Evolutionary conservation across 1,284 basidiomycete genomes (phyloP), one percentile per base, ranked within the genome.

Genomic region (Microbotryum violaceum): DNA sequence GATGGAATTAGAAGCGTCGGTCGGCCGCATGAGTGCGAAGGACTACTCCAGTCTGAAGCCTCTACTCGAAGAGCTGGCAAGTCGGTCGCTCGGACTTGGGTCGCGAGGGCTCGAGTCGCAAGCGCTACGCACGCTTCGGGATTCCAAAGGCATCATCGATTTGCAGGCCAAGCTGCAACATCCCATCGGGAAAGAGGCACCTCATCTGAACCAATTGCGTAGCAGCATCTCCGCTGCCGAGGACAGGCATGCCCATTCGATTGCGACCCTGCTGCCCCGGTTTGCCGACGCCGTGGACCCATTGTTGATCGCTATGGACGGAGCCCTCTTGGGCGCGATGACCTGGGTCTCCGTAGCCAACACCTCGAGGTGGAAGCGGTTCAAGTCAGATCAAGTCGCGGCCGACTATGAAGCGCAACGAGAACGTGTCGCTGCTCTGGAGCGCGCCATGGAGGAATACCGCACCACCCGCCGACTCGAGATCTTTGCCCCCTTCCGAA

Each of bases 401-500:
- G 61, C 61, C 18, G 58, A 74, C 70, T 67, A 62, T 61, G 45
- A 75, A 66, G 31, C 65, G 16, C 58, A 70, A n/a, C 57, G 68
- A 5, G 25, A 25, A 0, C 51, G 62, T 27, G 64, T 76, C 12
- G 58, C 66, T 42, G 73, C 72, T 6, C 75, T 83, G 14, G 78
- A 81, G 58, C 72, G 66, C 1, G 75, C 78, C 0, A 57, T 83
- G 18, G 72, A 67, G 7, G 74, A 72, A 18, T 84, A 81, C 72
- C 76, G 78, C 31, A 61, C 69, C 2, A 70, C 65, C 14, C 73
- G 77, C 16, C 79, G 83, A 9, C 72, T 79, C 27, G 69, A 73
- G 33, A 67, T 85, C 0, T 67, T 84, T 3, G 76, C 78, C 49
- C 83, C 82, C 0, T 85, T 81, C 72, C 68, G 74, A 27, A 66